These are phyloP conservation scores for Piromyces sp. DNA, from an alignment of 192 early-diverging fungal species.

Conservation along the genomic window DNA sequence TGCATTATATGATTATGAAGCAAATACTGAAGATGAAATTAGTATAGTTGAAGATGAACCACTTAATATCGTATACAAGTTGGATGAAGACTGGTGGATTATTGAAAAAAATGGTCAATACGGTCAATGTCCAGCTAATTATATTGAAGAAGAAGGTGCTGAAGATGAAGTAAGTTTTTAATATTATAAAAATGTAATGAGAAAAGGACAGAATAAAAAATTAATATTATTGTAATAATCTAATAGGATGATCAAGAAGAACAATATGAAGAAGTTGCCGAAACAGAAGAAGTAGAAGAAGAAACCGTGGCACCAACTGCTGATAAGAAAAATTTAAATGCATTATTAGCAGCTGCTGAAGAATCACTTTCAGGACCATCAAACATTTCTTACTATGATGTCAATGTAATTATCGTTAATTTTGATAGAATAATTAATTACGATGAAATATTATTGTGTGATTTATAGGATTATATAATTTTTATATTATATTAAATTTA, in stretches of 20 bases:
- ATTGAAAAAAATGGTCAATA: not conserved
- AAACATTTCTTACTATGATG: not conserved
- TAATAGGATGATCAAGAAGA: no score
- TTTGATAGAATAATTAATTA: no score
- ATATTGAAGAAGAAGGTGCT: not conserved
- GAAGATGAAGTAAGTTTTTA: not conserved
- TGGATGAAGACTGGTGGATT: not conserved
- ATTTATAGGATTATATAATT: no score
- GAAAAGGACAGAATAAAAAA: no score
- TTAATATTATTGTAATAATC: no score
- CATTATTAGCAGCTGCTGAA: not conserved
- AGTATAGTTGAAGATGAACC: not conserved
- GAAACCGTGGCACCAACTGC: no score
- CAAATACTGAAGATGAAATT: conserved; percentile 24
- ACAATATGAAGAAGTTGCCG: not conserved
- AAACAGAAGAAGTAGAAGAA: not conserved
- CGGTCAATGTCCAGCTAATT: not conserved
- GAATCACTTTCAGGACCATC: not conserved
- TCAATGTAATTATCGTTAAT: not conserved
- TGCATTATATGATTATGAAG: conserved; percentile 26
- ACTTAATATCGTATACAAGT: conserved; percentile 5
- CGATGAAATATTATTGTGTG: no score
- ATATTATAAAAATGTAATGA: no score
- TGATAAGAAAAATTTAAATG: not conserved
- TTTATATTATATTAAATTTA: no score